Conservation (phyloP, 805 yeast genomes). For the Suhomyces sp. region DNA sequence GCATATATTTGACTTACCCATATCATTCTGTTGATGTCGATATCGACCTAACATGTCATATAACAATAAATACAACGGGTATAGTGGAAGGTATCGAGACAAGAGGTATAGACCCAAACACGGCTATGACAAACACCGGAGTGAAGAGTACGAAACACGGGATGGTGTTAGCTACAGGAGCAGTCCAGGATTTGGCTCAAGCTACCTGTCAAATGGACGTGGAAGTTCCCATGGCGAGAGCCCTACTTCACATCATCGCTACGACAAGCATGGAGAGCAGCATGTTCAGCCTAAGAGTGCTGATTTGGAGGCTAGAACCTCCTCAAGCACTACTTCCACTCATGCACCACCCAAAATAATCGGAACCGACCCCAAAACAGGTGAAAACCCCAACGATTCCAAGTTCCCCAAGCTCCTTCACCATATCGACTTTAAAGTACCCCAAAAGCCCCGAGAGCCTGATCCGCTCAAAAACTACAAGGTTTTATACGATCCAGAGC, state of each 20-base stretch:
- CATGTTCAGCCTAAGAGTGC: not conserved
- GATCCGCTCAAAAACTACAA: conserved; percentile 32
- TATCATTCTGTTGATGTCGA: not conserved
- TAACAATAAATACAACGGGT: conserved; percentile 1
- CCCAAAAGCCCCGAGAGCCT: conserved; percentile 5
- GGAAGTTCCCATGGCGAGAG: not conserved
- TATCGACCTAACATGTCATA: conserved; percentile 1
- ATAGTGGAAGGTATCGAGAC: conserved; percentile 3
- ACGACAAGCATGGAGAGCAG: not conserved
- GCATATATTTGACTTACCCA: not conserved
- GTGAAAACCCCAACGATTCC: conserved; percentile 29
- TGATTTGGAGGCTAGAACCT: not conserved
- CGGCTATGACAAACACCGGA: not conserved
- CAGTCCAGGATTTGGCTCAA: not conserved
- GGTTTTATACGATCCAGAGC: conserved; percentile 50
- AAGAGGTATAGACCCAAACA: not conserved
- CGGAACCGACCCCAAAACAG: conserved; percentile 18
- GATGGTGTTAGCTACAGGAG: not conserved
- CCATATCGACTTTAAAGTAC: conserved; percentile 19
- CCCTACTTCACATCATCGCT: not conserved
- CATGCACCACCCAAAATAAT: not conserved
- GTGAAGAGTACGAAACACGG: not conserved
- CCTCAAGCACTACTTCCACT: not conserved
- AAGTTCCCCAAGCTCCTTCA: conserved; percentile 29
- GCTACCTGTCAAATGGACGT: not conserved